Evolutionary conservation across 2,329 filamentous ascomycete species (phyloP), one percentile per base, ranked within the genome.

Genomic region (Bretziella fagacearum): DNA sequence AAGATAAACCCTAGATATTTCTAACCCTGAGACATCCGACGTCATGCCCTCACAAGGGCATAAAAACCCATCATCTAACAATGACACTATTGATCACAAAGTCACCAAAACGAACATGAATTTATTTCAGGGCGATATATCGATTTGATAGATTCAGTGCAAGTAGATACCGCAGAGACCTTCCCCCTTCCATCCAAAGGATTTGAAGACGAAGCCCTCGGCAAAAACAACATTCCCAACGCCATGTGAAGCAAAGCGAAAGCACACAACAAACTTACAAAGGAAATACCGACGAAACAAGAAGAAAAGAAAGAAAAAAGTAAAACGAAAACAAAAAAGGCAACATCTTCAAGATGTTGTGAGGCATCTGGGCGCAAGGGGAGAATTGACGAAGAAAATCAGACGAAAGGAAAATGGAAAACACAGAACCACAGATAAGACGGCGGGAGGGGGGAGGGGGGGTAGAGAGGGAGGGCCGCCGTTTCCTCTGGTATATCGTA

Each of bases 401-500:
- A 39, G 35, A 39, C 35, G 15, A 39, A 39, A n/a, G n/a, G 17
- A 46, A 46, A 40, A 18, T 15, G 6, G 32, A 40, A n/a, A 39
- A 17, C 36, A 40, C 11, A 39, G 35, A 46, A 27, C 17, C 4
- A 37, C 18, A 18, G 15, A 23, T 18, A 37, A 11, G 20, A 26
- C 15, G 32, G 22, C 18, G 23, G 20, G 17, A n/a, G 6, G 27
- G 4, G 7, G 22, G n/a, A n/a, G n/a, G 8, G 44, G 25, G 3
- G 5, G 8, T 26, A 17, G 18, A 39, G 22, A 25, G 20, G 15
- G 8, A 3, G n/a, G 6, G 8, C 22, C 30, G 30, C 11, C 40
- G 20, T 29, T 29, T 42, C 43, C 37, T 51, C 44, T 47, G 43
- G 23, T 41, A 39, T 22, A 46, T 49, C 47, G 23, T 49, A 44